Percentiles rank a stretch among this genome's conserved stretches.
Conservation (phyloP, 2,329 filamentous ascomycete species). For the Ophiocordyceps camponoti-floridani region DNA sequence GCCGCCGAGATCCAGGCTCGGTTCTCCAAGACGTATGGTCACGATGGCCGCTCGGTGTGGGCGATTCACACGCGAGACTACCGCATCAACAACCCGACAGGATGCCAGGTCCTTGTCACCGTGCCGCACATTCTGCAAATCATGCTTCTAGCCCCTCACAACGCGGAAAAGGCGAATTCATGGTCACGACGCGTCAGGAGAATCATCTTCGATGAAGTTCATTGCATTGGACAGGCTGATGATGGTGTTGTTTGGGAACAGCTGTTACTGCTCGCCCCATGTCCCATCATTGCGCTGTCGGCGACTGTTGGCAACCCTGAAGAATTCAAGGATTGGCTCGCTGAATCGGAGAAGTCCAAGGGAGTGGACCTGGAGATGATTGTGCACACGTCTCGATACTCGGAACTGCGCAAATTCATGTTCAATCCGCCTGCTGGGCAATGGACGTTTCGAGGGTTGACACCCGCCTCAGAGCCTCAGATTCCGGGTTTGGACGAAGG, state of each 20-base stretch:
- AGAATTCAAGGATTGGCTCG: slow-evolving; percentile 53
- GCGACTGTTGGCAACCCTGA: slow-evolving; percentile 62
- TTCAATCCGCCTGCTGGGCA: slow-evolving; percentile 30
- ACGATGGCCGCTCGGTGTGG: slow-evolving; percentile 52
- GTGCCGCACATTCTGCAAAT: slow-evolving; percentile 66
- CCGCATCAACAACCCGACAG: slow-evolving; percentile 52
- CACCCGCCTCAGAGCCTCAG: slow-evolving; percentile 20
- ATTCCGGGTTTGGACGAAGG: slow-evolving; percentile 26
- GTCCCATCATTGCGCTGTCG: slow-evolving; percentile 62
- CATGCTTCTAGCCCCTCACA: slow-evolving; percentile 49
- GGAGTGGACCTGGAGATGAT: slow-evolving; percentile 50
- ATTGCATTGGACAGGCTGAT: slow-evolving; percentile 60
- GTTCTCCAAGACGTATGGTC: slow-evolving; percentile 48
- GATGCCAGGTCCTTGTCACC: slow-evolving; percentile 60
- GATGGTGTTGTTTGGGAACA: slow-evolving; percentile 69
- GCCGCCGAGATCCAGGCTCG: slow-evolving; percentile 60
- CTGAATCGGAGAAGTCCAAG: slow-evolving; percentile 41
- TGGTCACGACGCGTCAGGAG: slow-evolving; percentile 54
- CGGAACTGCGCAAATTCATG: slow-evolving; percentile 58
- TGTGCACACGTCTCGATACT: slow-evolving; percentile 51
- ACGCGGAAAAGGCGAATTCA: slow-evolving; percentile 32
- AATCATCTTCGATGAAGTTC: slow-evolving; percentile 72
- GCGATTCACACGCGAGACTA: slow-evolving; percentile 63
- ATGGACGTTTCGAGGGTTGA: slow-evolving; percentile 33
- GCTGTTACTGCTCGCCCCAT: slow-evolving; percentile 53